Evolutionary conservation across 495 filamentous ascomycete genomes (phyloP).

Genomic region (Lentithecium fluviatile): DNA sequence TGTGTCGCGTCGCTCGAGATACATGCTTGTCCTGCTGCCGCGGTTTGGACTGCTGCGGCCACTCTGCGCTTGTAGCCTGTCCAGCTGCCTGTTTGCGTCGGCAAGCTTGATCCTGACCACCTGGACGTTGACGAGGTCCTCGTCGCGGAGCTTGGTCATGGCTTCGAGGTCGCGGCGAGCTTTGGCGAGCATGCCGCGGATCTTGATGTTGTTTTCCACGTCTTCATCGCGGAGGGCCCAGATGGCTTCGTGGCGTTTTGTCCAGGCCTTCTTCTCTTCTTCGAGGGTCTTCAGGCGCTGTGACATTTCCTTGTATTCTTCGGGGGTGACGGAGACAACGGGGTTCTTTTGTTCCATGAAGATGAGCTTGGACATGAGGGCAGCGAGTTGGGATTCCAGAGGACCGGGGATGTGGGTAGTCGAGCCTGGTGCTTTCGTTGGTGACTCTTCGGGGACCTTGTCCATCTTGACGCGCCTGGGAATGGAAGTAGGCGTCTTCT

Average conservation of each 20-base stretch:
- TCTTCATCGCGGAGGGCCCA: constrained; percentile 42
- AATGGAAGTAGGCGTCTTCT: constrained; percentile 35
- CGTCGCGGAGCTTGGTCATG: constrained; percentile 40
- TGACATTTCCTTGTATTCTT: constrained; percentile 35
- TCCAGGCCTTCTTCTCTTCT: constrained; percentile 35
- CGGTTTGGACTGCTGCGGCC: not conserved
- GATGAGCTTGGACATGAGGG: constrained; percentile 33
- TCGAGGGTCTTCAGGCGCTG: constrained; percentile 23
- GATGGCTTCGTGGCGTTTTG: constrained; percentile 39
- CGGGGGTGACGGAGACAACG: constrained; percentile 31
- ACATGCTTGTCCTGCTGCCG: constrained; percentile 21
- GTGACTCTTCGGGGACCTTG: constrained; percentile 1
- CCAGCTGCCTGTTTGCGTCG: constrained; percentile 35
- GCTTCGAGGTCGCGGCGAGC: constrained; percentile 38
- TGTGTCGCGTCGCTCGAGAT: constrained; percentile 32
- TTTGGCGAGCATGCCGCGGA: constrained; percentile 40
- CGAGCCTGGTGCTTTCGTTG: not conserved
- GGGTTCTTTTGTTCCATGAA: constrained; percentile 37
- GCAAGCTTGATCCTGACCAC: constrained; percentile 36
- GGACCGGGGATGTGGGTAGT: constrained; percentile 28
- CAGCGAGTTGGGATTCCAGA: constrained; percentile 33
- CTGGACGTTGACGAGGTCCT: constrained; percentile 40
- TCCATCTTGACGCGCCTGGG: constrained; percentile 10
- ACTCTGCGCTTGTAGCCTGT: constrained; percentile 13
- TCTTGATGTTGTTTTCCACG: constrained; percentile 40